Evolutionary conservation across 2,329 filamentous ascomycete species (phyloP).

Genomic region (Xylaria multiplex): DNA sequence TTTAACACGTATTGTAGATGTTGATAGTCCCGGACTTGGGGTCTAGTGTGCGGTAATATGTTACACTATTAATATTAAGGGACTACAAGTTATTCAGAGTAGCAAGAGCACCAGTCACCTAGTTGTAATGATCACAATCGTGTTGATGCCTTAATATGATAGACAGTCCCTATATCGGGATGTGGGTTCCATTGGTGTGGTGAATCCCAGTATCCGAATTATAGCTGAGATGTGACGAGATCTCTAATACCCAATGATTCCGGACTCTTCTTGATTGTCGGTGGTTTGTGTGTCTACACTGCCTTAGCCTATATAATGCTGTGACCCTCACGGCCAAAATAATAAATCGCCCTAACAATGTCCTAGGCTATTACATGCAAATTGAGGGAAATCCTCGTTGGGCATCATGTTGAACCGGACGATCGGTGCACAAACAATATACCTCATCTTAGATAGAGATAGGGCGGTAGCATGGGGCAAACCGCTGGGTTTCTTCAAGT

Average conservation of each 20-base stretch:
- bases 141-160: background rate
- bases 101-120: too few species aligned
- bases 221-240: background rate
- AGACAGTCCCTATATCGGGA: background rate
- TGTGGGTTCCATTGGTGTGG: background rate
- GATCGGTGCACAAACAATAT: too few species aligned
- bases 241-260: background rate
- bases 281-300: too few species aligned
- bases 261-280: background rate
- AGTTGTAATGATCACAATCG: background rate
- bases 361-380: background rate
- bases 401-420: too few species aligned
- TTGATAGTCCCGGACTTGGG: background rate
- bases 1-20: constrained; percentile 1
- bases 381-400: too few species aligned
- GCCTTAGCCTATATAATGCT: too few species aligned
- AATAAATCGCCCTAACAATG: too few species aligned
- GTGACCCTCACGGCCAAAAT: too few species aligned
- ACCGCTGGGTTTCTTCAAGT: too few species aligned
- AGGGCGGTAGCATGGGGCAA: too few species aligned
- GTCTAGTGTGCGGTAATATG: background rate
- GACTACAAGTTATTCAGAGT: too few species aligned
- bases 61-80: background rate
- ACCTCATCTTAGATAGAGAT: too few species aligned
- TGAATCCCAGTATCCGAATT: background rate